These are phyloP conservation scores for Xanthoceras sorbifolium DNA, from an alignment of 345 rosid genomes.

Conservation along the genomic window DNA sequence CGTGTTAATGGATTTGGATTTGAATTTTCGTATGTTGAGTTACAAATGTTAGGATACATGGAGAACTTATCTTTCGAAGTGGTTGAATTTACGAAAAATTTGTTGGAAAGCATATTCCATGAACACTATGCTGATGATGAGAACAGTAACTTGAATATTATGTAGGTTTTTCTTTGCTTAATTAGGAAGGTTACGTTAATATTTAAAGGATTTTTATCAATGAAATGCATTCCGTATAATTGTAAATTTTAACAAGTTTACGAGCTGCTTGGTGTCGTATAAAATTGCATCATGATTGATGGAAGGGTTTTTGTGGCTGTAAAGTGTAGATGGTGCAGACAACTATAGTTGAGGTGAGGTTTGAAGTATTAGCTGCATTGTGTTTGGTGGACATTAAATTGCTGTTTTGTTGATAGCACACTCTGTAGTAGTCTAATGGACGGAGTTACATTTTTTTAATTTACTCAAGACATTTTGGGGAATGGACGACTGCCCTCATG, in stretches of 20 bases:
- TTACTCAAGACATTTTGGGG: not conserved
- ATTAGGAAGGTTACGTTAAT: not conserved
- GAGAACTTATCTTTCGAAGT: not conserved
- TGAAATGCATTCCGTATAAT: too few species aligned
- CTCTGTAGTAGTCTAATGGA: not conserved
- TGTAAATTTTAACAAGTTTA: not conserved
- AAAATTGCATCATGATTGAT: not conserved
- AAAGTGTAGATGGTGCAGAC: not conserved
- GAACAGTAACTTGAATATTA: not conserved
- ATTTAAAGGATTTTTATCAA: too few species aligned
- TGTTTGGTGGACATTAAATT: too few species aligned
- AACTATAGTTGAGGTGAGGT: not conserved
- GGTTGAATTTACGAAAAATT: not conserved
- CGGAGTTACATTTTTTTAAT: not conserved
- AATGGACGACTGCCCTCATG: not conserved
- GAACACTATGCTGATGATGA: not conserved
- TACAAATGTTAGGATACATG: not conserved
- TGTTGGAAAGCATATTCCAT: not conserved
- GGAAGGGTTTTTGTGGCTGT: not conserved
- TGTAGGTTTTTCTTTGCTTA: not conserved
- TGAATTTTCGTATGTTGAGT: not conserved
- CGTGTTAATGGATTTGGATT: not conserved
- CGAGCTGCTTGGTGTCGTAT: not conserved
- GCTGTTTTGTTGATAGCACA: not conserved
- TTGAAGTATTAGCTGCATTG: not conserved